Conservation (phyloP, 2,329 filamentous ascomycete genomes). For the Akanthomyces dipterigenus region DNA sequence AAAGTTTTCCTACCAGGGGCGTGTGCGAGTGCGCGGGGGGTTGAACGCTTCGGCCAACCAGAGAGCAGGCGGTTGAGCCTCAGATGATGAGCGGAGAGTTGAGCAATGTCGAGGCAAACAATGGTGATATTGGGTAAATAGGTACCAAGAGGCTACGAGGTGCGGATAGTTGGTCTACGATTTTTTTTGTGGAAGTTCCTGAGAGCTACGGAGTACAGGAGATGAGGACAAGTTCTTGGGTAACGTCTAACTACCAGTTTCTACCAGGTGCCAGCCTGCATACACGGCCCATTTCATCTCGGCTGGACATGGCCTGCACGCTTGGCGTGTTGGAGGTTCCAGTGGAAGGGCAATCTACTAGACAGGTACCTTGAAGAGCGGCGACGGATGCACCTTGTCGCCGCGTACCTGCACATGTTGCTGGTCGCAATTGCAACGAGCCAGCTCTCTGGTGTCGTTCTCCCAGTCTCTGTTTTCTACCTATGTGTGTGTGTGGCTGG, state of each 20-base stretch:
- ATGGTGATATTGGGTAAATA: no score
- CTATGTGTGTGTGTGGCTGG: conserved; percentile 9
- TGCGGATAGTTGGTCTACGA: no score
- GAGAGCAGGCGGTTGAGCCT: neutral
- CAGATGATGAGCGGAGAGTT: neutral
- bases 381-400: neutral
- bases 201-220: no score
- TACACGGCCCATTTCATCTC: neutral
- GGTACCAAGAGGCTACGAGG: no score
- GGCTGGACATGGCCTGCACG: neutral
- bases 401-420: neutral
- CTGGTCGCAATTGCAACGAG: no score
- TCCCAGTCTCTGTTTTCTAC: neutral
- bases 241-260: no score
- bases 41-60: neutral
- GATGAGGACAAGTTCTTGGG: no score
- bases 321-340: conserved; percentile 10
- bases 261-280: neutral
- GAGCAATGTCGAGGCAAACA: no score
- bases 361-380: neutral
- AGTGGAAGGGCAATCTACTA: no score
- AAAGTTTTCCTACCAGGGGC: neutral
- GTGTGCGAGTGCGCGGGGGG: neutral
- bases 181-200: no score
- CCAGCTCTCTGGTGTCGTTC: neutral